phyloP scores from a whole-genome alignment of 345 rosid species.

The Bruguiera sexangula region DNA sequence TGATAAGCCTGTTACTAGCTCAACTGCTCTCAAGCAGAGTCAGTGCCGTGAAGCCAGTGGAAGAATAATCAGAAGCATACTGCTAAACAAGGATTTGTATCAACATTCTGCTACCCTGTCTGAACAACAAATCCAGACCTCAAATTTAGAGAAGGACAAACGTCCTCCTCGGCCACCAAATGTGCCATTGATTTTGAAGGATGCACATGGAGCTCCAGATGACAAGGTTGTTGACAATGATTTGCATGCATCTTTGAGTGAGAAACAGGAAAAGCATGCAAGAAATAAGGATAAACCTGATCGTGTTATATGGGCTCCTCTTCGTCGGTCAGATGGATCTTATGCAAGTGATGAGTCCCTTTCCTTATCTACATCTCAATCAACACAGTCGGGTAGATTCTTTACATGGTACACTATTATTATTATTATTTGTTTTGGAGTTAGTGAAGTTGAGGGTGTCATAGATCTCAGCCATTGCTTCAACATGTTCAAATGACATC shows the following conservation, averaged over 20 bases:
- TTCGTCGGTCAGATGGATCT: slow-evolving; percentile 55
- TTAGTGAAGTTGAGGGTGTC: background rate
- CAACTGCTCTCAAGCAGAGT: slow-evolving; percentile 37
- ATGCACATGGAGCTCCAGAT: slow-evolving; percentile 39
- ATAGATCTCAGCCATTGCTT: background rate
- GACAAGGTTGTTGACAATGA: slow-evolving; percentile 47
- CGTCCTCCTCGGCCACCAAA: slow-evolving; percentile 43
- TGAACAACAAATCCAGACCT: slow-evolving; percentile 40
- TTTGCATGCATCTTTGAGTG: slow-evolving; percentile 28
- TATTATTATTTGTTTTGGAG: background rate
- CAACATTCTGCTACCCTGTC: slow-evolving; percentile 35
- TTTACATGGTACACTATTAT: slow-evolving; percentile 21
- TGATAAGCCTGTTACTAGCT: slow-evolving; percentile 29
- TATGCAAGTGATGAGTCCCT: slow-evolving; percentile 48
- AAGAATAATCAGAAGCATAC: slow-evolving; percentile 46
- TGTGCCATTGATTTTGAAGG: slow-evolving; percentile 35
- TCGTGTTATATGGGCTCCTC: slow-evolving; percentile 65
- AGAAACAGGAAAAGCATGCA: slow-evolving; percentile 47
- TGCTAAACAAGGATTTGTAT: slow-evolving; percentile 43
- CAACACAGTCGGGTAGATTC: slow-evolving; percentile 24
- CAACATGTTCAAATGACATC: background rate
- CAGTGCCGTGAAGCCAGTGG: slow-evolving; percentile 42
- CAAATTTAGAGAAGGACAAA: slow-evolving; percentile 42
- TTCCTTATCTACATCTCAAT: slow-evolving; percentile 27
- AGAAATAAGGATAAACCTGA: slow-evolving; percentile 71